Conservation (phyloP, 805 yeast genomes). For the Lipomyces orientalis region DNA sequence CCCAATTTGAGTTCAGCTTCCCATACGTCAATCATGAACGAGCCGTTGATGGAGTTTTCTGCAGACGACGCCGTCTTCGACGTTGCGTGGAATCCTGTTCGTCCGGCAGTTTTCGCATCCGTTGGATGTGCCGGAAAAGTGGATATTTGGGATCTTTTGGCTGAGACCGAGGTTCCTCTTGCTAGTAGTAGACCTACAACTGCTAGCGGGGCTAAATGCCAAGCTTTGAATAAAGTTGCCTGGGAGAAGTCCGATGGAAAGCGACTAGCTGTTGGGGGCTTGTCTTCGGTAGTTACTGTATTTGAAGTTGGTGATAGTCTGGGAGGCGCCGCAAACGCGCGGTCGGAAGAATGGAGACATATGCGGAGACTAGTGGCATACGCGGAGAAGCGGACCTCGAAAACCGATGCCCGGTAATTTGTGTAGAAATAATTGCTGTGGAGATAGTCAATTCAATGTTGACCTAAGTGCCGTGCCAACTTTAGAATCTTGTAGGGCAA, state of each 20-base stretch:
- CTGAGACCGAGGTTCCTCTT: slow-evolving; percentile 43
- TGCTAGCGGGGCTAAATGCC: slow-evolving; percentile 9
- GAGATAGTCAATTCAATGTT: not conserved
- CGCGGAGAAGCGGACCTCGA: slow-evolving; percentile 3
- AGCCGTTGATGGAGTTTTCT: slow-evolving; percentile 40
- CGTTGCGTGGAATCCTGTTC: slow-evolving; percentile 48
- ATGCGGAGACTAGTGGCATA: slow-evolving; percentile 21
- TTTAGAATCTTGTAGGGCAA: not conserved
- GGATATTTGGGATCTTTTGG: slow-evolving; percentile 49
- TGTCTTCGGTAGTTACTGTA: slow-evolving; percentile 44
- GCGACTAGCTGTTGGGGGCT: slow-evolving; percentile 45
- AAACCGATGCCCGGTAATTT: not conserved
- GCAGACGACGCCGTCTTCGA: slow-evolving; percentile 47
- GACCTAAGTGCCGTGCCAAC: not conserved
- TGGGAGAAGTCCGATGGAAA: slow-evolving; percentile 43
- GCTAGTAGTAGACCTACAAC: slow-evolving; percentile 34
- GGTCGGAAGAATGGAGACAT: slow-evolving; percentile 28
- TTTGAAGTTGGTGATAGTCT: slow-evolving; percentile 40
- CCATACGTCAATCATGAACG: slow-evolving; percentile 14
- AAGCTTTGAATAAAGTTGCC: slow-evolving; percentile 43
- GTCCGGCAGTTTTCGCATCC: slow-evolving; percentile 46
- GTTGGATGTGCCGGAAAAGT: slow-evolving; percentile 46
- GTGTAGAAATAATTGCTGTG: not conserved
- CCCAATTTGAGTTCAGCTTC: not conserved
- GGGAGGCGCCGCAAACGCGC: slow-evolving; percentile 28